These are phyloP conservation scores for Tetraselmis striata DNA, from an alignment of 139 green algal genomes.

Conservation along the genomic window DNA sequence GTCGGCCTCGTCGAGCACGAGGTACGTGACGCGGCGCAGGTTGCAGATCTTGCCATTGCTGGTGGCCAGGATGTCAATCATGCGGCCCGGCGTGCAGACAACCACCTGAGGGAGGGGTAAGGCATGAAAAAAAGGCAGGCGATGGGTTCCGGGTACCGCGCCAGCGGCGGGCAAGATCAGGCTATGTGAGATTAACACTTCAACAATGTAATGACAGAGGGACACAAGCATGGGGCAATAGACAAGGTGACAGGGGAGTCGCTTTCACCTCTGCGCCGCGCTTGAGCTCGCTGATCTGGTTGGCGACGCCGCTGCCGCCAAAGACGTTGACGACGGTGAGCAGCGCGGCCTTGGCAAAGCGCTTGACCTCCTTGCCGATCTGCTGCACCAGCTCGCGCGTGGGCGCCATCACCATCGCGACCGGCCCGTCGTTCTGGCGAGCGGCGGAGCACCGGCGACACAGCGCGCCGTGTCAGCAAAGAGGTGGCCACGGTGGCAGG, in stretches of 20 bases:
- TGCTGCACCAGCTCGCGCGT: slow-evolving; percentile 91
- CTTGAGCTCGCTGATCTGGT: slow-evolving; percentile 93
- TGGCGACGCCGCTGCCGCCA: slow-evolving; percentile 80
- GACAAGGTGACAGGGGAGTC: no score
- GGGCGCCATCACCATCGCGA: slow-evolving; percentile 92
- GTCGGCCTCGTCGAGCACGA: slow-evolving; percentile 97
- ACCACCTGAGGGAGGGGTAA: slow-evolving; percentile 53
- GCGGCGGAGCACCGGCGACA: no score
- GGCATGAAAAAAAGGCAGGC: neutral
- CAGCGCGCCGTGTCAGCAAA: no score
- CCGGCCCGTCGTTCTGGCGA: slow-evolving; percentile 77
- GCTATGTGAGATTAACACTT: no score
- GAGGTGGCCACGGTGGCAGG: no score
- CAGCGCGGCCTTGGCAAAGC: slow-evolving; percentile 59
- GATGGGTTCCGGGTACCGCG: no score
- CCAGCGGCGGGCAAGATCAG: no score
- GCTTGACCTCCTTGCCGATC: slow-evolving; percentile 71
- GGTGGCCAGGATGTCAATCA: slow-evolving; percentile 96
- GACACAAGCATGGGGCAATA: no score
- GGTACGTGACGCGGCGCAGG: slow-evolving; percentile 86
- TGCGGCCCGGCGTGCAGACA: slow-evolving; percentile 90
- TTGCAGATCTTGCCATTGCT: slow-evolving; percentile 91
- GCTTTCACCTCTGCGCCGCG: slow-evolving; percentile 61
- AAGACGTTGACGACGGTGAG: slow-evolving; percentile 75
- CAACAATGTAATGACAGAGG: no score